A percentile compares a stretch with the other conserved stretches of the same genome.
phyloP scores from a whole-genome alignment of 306 rosid species.

The Prosopis cineraria region DNA sequence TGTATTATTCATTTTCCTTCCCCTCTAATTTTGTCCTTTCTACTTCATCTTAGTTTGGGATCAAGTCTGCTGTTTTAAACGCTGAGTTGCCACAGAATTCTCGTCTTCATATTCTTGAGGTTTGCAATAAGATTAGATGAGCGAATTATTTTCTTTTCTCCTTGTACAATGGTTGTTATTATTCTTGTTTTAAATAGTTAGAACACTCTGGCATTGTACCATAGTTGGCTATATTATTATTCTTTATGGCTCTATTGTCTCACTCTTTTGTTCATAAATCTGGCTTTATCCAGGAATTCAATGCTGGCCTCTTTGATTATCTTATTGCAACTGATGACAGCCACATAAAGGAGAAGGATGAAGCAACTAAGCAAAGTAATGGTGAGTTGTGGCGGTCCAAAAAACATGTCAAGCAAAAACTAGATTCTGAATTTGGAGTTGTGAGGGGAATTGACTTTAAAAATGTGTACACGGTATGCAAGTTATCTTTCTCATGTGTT shows the following conservation, averaged over 20 bases:
- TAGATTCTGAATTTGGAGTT: conserved; percentile 94
- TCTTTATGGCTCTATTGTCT: conserved; percentile 24
- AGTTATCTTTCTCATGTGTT: conserved; percentile 23
- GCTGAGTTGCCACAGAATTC: conserved; percentile 98
- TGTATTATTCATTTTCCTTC: background rate
- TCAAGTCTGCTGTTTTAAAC: conserved; percentile 91
- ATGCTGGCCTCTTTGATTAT: conserved; percentile 97
- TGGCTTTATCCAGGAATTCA: conserved; percentile 84
- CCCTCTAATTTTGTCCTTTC: background rate
- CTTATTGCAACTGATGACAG: conserved; percentile 86
- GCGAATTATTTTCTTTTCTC: background rate
- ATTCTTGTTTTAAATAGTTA: background rate
- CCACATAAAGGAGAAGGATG: conserved; percentile 74
- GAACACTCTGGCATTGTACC: background rate
- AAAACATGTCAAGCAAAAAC: conserved; percentile 55
- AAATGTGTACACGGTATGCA: conserved; percentile 86
- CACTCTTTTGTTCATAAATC: conserved; percentile 23
- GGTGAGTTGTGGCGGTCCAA: conserved; percentile 48
- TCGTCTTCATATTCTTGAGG: conserved; percentile 97
- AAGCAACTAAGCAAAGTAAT: conserved; percentile 47
- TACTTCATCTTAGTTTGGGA: conserved; percentile 72
- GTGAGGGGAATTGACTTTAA: conserved; percentile 95
- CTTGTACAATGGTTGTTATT: background rate
- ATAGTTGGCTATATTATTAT: background rate
- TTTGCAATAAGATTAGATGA: conserved; percentile 36